Evolutionary conservation across 129 eudicot genomes (phyloP), one percentile per base, ranked within the genome.

Genomic region (Artemisia annua): DNA sequence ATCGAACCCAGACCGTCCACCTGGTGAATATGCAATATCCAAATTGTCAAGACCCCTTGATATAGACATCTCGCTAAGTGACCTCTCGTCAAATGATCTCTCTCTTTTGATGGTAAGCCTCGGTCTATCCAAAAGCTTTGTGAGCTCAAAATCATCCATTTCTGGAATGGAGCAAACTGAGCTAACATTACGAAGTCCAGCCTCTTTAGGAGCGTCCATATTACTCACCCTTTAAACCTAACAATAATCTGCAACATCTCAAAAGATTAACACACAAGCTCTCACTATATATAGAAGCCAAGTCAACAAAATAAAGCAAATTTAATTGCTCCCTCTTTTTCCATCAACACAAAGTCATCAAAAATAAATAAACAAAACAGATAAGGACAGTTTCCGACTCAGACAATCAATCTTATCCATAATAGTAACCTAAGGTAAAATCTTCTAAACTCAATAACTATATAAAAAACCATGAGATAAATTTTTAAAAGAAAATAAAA

Each of bases 61-160:
- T 66, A 90, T 70, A 5, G 98, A 94, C 79, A 94, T 66, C 85
- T 94, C 98, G 55, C 98, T 90, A 18, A 94, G 85, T 4, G 98
- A 94, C 83, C 98, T 94, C 82, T 94, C 98, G 46, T 94, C 98
- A 66, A 90, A 94, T 0, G 98, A 94, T 77, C 89, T 86, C 83
- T 94, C 87, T 70, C 98, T 82, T 69, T 93, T 95, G 5, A 93
- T 86, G 58, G 80, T 84, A 8, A 90, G 52, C 79, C 86, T 87
- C 0, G 97, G 97, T 80, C 66, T 92, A 59, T 92, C 96, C 8
- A 93, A 92, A 72, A 90, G 96, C 82, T 83, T 90, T 50, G 89
- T 70, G 69, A 93, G 86, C 61, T 93, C 98, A 71, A 46, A 84
- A 72, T 93, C 98, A 70, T 93, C 98, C 87, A 85, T 82, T 75